Conservation (phyloP, 352 stramenopile genomes). For the Paralagenidium karlingii region DNA sequence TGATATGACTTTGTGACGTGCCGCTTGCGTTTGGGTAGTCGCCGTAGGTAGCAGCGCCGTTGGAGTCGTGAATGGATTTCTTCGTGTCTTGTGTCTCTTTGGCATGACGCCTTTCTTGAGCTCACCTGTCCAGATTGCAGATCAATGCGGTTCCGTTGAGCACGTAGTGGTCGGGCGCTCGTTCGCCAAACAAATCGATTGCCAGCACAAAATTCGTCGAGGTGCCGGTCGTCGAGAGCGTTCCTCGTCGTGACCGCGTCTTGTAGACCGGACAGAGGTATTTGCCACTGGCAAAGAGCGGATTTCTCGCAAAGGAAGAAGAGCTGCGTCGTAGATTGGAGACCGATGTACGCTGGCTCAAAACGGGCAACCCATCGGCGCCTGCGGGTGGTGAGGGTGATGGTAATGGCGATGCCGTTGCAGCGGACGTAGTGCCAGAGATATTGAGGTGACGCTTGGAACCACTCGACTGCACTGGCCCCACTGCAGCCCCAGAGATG, state of each 20-base stretch:
- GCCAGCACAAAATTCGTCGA: slow-evolving; percentile 89
- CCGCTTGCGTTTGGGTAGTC: too few species aligned
- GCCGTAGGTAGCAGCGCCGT: too few species aligned
- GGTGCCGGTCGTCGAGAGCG: slow-evolving; percentile 86
- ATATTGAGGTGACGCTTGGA: too few species aligned
- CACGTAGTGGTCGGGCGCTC: slow-evolving; percentile 69
- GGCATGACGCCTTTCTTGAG: too few species aligned
- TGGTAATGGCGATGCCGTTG: too few species aligned
- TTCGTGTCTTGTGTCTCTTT: too few species aligned
- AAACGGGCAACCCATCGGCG: not conserved
- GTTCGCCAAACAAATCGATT: slow-evolving; percentile 75
- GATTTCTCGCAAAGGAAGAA: not conserved
- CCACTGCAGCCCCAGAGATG: too few species aligned
- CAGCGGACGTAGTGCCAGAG: too few species aligned
- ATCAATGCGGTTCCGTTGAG: slow-evolving; percentile 84
- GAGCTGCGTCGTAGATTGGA: not conserved
- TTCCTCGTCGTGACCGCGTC: slow-evolving; percentile 77
- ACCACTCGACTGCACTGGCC: too few species aligned
- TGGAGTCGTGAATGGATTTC: too few species aligned
- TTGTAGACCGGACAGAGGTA: slow-evolving; percentile 92
- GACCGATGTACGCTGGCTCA: not conserved
- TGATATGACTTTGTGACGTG: too few species aligned
- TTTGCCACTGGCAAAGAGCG: slow-evolving; percentile 1
- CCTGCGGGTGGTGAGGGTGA: too few species aligned
- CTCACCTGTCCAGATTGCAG: slow-evolving; percentile 56